Base-by-base conservation (phyloP, 345 rosid species). In the Moricandia arvensis region DNA sequence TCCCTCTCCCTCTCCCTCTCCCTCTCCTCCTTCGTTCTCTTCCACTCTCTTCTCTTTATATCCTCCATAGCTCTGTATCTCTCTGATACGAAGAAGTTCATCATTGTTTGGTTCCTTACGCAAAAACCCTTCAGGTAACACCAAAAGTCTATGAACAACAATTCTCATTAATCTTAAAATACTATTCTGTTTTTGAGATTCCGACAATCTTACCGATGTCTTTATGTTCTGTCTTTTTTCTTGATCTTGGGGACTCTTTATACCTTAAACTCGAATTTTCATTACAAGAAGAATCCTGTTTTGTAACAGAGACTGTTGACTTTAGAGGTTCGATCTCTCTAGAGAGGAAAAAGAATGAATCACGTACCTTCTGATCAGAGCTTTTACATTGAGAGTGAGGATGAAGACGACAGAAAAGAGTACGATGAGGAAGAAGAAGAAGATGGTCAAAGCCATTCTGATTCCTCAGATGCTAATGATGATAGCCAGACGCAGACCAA, bases 331-430 rank as follows among this genome's bases (percentile, higher is more conserved):
- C 5, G 47, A 66, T 58, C 62, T 77, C 68, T 77, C 7, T 29
- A 1, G 8, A 24, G 54, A 33, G 30, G 49, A 62, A 72, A 77
- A 10, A 61, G 74, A 54, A 94, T 95, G 99, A 90, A 89, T 83
- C 88, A 86, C 72, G 91, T 93, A n/a, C 87, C 77, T 1, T 95
- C 99, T 0, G 99, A 95, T 65, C 96, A 87, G 64, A 89, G 92
- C 77, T 87, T 95, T 62, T 92, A 87, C 86, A 87, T 95, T 26
- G 97, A 89, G 58, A 89, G 97, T 45, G 99, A 95, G 2, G 96
- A 94, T 0, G 96, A 90, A 58, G 96, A 92, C 21, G 85, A 79
- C 8, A 87, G 85, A 75, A 87, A 85, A 75, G 79, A 68, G 18
- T 68, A 53, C 59, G 83, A 64, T 8, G 85, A 75, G 16, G 85